Conservation (phyloP, 2,329 filamentous ascomycete genomes). For the Cercospora canescens region DNA sequence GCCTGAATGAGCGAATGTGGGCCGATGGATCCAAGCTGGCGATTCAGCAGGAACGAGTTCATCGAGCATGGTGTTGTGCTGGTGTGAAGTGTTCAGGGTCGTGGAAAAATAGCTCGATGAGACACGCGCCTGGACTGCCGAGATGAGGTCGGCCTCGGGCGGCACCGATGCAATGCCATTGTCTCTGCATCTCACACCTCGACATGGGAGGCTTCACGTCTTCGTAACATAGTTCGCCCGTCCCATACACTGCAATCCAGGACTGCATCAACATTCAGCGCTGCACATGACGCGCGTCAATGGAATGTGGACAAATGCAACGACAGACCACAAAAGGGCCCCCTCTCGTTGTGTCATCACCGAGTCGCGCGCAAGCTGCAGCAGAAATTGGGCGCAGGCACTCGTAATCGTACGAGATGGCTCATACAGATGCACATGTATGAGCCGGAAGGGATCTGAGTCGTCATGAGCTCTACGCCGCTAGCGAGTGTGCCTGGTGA, state of each 20-base stretch:
- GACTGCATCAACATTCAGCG: too few species aligned
- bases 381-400: not conserved
- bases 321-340: too few species aligned
- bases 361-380: too few species aligned
- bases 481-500: not conserved
- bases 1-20: constrained; percentile 65
- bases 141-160: not conserved
- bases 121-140: not conserved
- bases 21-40: constrained; percentile 68
- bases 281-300: too few species aligned
- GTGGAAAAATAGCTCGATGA: too few species aligned
- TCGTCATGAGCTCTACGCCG: not conserved
- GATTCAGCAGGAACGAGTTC: constrained; percentile 74
- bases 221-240: too few species aligned
- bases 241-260: too few species aligned
- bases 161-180: too few species aligned
- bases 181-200: too few species aligned
- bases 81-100: not conserved
- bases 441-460: not conserved
- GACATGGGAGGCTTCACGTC: too few species aligned
- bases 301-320: too few species aligned
- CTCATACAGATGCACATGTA: not conserved
- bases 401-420: not conserved
- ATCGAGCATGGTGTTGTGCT: constrained; percentile 45
- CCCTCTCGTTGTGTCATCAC: too few species aligned